Evolutionary conservation across 1,139 yeast genomes (phyloP).

Genomic region (Blastobotrys buckinghamii): DNA sequence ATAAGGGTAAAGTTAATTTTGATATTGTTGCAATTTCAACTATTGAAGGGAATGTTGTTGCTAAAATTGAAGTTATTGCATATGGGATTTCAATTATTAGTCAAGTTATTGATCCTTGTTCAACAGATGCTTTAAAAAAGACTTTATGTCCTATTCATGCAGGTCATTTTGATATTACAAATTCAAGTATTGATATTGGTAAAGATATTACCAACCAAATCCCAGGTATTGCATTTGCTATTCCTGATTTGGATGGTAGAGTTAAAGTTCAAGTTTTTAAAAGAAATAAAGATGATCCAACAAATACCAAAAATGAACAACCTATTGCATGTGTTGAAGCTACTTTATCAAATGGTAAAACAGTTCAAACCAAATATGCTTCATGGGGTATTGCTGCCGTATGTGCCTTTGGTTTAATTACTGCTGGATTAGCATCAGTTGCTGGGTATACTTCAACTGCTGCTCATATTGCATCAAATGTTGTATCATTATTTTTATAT

Average conservation of each 20-base stretch:
- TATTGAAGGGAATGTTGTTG: conserved; percentile 66
- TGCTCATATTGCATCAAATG: conserved; percentile 93
- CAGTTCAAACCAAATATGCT: conserved; percentile 92
- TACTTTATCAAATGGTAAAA: conserved; percentile 75
- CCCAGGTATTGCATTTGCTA: conserved; percentile 80
- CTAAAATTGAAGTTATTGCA: conserved; percentile 62
- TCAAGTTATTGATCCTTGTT: conserved; percentile 57
- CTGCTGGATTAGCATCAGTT: conserved; percentile 82
- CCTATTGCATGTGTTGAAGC: conserved; percentile 94
- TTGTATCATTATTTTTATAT: conserved; percentile 85
- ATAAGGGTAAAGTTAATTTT: conserved; percentile 54
- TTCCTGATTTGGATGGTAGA: conserved; percentile 93
- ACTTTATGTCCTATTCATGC: conserved; percentile 78
- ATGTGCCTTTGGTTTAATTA: conserved; percentile 78
- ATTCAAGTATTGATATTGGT: conserved; percentile 41
- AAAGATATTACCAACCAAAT: conserved; percentile 42
- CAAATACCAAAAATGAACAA: conserved; percentile 11
- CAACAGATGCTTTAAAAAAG: conserved; percentile 30
- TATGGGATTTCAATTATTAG: conserved; percentile 74
- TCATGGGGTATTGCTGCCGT: conserved; percentile 96
- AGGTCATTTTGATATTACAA: conserved; percentile 74
- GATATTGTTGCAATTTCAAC: conserved; percentile 77
- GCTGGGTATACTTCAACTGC: conserved; percentile 91
- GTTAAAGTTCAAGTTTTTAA: conserved; percentile 64
- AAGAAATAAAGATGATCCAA: conserved; percentile 36